These are phyloP conservation scores for Rutidosis leptorrhynchoides DNA, from an alignment of 129 eudicot species.

Conservation along the genomic window DNA sequence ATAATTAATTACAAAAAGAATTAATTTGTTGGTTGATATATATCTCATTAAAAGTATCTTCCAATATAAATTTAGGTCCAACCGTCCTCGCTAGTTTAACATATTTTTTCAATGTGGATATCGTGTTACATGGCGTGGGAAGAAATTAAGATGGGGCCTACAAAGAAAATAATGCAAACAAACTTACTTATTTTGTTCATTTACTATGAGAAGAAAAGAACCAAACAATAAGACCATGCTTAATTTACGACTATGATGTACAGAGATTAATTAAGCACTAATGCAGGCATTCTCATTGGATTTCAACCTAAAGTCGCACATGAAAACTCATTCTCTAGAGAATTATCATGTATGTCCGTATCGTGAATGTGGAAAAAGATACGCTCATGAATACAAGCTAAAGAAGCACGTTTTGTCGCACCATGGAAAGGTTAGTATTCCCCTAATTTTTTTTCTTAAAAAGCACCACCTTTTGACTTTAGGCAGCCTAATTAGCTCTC, in stretches of 20 bases:
- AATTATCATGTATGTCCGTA: conserved; percentile 89
- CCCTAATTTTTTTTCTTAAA: conserved; percentile 5
- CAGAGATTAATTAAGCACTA: neutral
- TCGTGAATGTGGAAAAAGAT: conserved; percentile 92
- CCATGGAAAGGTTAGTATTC: conserved; percentile 70
- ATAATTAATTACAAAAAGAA: neutral
- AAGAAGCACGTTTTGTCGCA: conserved; percentile 81
- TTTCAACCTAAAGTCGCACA: conserved; percentile 87
- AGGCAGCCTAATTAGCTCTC: neutral
- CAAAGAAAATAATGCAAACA: conserved; percentile 10
- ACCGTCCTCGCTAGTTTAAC: too few relatives aligned
- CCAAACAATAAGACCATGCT: neutral
- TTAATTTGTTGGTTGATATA: neutral
- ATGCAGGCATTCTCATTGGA: conserved; percentile 96
- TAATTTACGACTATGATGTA: too few relatives aligned
- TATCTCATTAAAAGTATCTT: neutral
- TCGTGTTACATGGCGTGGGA: neutral
- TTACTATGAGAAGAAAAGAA: neutral
- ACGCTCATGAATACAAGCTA: conserved; percentile 93
- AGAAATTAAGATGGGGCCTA: conserved; percentile 12
- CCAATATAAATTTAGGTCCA: neutral
- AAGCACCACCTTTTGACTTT: conserved; percentile 6
- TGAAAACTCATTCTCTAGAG: conserved; percentile 97
- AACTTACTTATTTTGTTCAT: neutral
- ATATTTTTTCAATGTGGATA: neutral